Conservation (phyloP, 805 yeast species). For the Pichia nakasei region DNA sequence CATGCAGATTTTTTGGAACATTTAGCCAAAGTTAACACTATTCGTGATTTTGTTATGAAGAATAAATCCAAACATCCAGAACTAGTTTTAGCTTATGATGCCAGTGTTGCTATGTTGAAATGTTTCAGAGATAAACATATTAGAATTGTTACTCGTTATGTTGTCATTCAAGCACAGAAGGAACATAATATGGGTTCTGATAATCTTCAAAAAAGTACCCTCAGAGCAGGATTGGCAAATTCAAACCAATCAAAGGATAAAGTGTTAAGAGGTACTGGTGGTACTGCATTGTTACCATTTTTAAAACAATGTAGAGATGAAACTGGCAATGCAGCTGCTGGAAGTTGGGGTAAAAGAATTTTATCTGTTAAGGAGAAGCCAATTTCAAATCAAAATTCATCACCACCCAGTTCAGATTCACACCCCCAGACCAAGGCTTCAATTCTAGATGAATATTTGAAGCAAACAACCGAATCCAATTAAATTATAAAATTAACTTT, state of each 20-base stretch:
- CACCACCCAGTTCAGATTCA: too few relatives aligned
- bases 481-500: too few relatives aligned
- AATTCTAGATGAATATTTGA: neutral
- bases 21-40: conserved; percentile 46
- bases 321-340: conserved; percentile 90
- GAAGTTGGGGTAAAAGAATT: conserved; percentile 79
- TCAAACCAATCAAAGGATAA: conserved; percentile 30
- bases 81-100: conserved; percentile 69
- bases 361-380: conserved; percentile 21
- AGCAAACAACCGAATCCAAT: too few relatives aligned
- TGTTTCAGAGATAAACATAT: conserved; percentile 88
- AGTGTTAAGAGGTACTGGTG: conserved; percentile 83
- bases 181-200: conserved; percentile 42
- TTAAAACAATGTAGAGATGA: conserved; percentile 94
- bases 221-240: conserved; percentile 60
- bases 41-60: conserved; percentile 54
- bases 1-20: conserved; percentile 68
- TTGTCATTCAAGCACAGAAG: conserved; percentile 68
- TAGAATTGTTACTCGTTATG: conserved; percentile 83
- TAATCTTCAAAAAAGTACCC: conserved; percentile 32
- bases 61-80: conserved; percentile 38
- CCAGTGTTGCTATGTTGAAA: conserved; percentile 81
- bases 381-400: neutral
- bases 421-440: neutral
- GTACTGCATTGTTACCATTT: conserved; percentile 85